Conservation (phyloP, 1,284 basidiomycete species). For the Moniliophthora roreri region DNA sequence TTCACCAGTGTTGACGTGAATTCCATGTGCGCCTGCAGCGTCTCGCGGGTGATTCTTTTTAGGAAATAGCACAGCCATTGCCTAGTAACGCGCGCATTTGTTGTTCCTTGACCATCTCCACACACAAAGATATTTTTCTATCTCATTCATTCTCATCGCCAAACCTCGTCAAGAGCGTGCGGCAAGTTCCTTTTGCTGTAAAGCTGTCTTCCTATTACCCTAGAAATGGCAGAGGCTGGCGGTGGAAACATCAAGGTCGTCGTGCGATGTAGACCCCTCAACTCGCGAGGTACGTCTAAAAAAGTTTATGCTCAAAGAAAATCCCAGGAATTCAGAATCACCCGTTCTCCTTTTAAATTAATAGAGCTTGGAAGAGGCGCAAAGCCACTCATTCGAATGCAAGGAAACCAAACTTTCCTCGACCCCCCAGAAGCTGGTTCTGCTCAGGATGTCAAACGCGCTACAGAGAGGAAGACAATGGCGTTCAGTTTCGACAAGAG, state of each 20-base stretch:
- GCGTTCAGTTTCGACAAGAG: conserved; percentile 93
- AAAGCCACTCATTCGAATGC: conserved; percentile 90
- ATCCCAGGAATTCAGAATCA: conserved; percentile 2
- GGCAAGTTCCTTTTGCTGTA: neutral
- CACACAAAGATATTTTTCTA: neutral
- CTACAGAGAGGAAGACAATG: conserved; percentile 87
- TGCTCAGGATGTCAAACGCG: conserved; percentile 69
- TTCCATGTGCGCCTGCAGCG: no score
- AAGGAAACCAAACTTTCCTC: conserved; percentile 87
- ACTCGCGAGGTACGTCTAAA: conserved; percentile 78
- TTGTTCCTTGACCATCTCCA: neutral
- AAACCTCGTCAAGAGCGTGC: neutral
- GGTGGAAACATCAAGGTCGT: conserved; percentile 95
- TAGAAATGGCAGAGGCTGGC: conserved; percentile 46
- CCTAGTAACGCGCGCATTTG: no score
- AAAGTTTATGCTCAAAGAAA: neutral
- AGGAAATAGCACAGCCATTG: no score
- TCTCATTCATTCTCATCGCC: neutral
- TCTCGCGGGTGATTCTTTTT: no score
- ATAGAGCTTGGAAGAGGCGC: conserved; percentile 85
- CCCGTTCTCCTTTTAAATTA: conserved; percentile 13
- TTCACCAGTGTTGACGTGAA: no score
- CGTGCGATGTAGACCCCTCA: conserved; percentile 94
- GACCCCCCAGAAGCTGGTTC: conserved; percentile 84
- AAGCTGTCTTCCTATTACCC: conserved; percentile 3